phyloP scores from a whole-genome alignment of 2,329 filamentous ascomycete genomes.

The Exophiala oligosperma region DNA sequence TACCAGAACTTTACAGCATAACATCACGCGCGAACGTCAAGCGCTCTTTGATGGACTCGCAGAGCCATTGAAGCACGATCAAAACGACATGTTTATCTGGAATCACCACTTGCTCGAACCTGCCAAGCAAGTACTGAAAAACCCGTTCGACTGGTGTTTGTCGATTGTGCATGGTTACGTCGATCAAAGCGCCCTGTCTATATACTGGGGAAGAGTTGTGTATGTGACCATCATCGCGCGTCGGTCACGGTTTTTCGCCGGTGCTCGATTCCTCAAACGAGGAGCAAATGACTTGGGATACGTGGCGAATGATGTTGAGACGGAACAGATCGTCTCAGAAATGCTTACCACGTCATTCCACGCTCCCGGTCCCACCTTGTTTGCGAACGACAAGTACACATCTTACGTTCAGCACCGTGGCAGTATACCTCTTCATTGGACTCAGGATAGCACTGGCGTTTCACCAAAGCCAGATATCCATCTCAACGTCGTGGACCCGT shows the following conservation, averaged over 20 bases:
- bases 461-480: conserved; percentile 96
- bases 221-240: conserved; percentile 94
- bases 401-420: conserved; percentile 96
- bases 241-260: conserved; percentile 89
- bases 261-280: conserved; percentile 89
- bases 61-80: conserved; percentile 62
- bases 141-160: conserved; percentile 92
- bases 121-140: conserved; percentile 66
- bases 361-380: conserved; percentile 79
- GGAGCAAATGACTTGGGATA: conserved; percentile 93
- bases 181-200: conserved; percentile 79
- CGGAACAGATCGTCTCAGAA: conserved; percentile 96
- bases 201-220: conserved; percentile 78
- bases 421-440: conserved; percentile 96
- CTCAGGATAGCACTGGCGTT: conserved; percentile 91
- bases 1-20: conserved; percentile 86
- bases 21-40: conserved; percentile 77
- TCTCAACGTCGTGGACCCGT: conserved; percentile 91
- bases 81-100: conserved; percentile 98
- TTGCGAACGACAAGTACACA: conserved; percentile 86
- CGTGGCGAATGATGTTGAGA: conserved; percentile 98
- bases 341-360: conserved; percentile 94
- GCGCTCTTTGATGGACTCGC: conserved; percentile 66
- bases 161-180: conserved; percentile 96
- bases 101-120: conserved; percentile 86